Conservation (phyloP, 192 early-diverging fungal species). For the Podila epigama region DNA sequence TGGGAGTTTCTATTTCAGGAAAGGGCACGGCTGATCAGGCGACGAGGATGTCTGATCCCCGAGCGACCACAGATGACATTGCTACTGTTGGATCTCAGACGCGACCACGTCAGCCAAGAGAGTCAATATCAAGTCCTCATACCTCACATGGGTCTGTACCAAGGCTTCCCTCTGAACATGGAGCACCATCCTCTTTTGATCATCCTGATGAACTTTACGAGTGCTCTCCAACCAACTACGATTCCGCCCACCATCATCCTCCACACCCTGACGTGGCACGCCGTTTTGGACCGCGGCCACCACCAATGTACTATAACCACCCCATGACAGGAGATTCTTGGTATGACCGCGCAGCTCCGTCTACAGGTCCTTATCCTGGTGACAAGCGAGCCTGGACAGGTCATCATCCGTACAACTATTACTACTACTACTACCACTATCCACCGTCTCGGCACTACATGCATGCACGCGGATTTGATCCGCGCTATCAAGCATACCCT, state of each 20-base stretch:
- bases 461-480: background rate
- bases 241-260: background rate
- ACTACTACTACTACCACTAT: background rate
- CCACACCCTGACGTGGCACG: background rate
- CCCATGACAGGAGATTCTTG: background rate
- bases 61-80: too few species aligned
- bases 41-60: too few species aligned
- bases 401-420: background rate
- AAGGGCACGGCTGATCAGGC: too few species aligned
- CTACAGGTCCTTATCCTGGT: background rate
- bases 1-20: too few species aligned
- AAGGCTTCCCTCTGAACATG: background rate
- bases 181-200: background rate
- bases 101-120: too few species aligned
- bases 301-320: too few species aligned
- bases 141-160: too few species aligned
- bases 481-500: background rate
- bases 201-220: too few species aligned
- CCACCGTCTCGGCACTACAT: background rate
- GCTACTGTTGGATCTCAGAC: too few species aligned
- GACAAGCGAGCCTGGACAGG: background rate
- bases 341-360: background rate
- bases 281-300: background rate
- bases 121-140: too few species aligned
- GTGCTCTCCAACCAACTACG: too few species aligned